Evolutionary conservation across 805 yeast species (phyloP).

Genomic region (Ascoidea rubescens): DNA sequence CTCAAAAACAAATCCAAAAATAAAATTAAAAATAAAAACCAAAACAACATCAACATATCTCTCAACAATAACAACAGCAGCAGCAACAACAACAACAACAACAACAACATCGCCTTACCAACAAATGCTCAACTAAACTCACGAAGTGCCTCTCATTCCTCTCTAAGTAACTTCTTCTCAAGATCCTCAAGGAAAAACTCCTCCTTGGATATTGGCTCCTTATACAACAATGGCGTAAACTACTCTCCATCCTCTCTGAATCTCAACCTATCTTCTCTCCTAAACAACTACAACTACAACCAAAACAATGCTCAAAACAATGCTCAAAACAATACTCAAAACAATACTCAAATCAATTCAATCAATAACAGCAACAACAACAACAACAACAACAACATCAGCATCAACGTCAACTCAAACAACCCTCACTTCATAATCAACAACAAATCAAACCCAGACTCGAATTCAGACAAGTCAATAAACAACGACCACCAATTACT

Average conservation of each 20-base stretch:
- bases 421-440: not conserved
- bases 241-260: constrained; percentile 7
- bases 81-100: not conserved
- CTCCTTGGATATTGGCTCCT: not conserved
- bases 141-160: not conserved
- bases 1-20: not conserved
- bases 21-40: not conserved
- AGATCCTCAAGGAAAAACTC: not conserved
- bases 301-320: not conserved
- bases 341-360: not conserved
- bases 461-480: not conserved
- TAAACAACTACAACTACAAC: not conserved
- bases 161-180: not conserved
- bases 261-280: constrained; percentile 7
- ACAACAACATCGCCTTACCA: not conserved
- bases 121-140: not conserved
- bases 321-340: not conserved
- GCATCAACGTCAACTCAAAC: constrained; percentile 1
- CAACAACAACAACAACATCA: not conserved
- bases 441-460: not conserved
- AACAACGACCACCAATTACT: not conserved
- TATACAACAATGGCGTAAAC: constrained; percentile 1
- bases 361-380: not conserved
- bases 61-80: not conserved
- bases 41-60: not conserved